Conservation (phyloP, 805 yeast species). For the Kodamaea neixiangensis region DNA sequence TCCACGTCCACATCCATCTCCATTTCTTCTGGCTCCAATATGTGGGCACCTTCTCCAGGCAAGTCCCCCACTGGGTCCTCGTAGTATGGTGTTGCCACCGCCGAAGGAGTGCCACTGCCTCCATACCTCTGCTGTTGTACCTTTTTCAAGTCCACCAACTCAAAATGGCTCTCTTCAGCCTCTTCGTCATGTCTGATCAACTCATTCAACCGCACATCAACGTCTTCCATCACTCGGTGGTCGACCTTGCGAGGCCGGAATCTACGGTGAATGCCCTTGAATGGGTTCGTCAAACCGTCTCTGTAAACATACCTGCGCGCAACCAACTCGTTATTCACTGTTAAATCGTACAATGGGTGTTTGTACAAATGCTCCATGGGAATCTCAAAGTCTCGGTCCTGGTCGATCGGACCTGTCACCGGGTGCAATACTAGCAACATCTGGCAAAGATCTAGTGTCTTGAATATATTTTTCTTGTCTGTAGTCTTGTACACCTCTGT, state of each 20-base stretch:
- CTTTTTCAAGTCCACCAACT: constrained; percentile 58
- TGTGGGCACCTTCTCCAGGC: constrained; percentile 6
- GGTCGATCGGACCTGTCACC: constrained; percentile 27
- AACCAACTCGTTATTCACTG: constrained; percentile 39
- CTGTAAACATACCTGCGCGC: constrained; percentile 52
- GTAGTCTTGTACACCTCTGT: constrained; percentile 86
- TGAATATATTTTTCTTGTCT: constrained; percentile 85
- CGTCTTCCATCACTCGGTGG: constrained; percentile 69
- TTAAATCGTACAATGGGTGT: constrained; percentile 42
- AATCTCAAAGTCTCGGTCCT: constrained; percentile 49
- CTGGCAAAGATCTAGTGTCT: constrained; percentile 83
- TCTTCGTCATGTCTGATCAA: constrained; percentile 74
- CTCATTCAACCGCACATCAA: constrained; percentile 78
- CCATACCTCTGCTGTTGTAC: constrained; percentile 26
- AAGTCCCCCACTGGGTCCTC: not conserved
- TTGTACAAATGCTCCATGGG: constrained; percentile 34
- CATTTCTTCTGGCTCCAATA: constrained; percentile 15
- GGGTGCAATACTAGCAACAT: constrained; percentile 70
- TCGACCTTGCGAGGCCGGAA: constrained; percentile 72
- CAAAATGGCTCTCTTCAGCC: constrained; percentile 79
- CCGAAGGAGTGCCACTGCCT: constrained; percentile 17
- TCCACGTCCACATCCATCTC: constrained; percentile 38
- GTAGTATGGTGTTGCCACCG: constrained; percentile 8
- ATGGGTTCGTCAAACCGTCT: constrained; percentile 86
- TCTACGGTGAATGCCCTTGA: constrained; percentile 66